A percentile compares a stretch with the other conserved stretches of the same genome.
Evolutionary conservation across 1,139 yeast species (phyloP).

Genomic region (Suhomyces taliae): DNA sequence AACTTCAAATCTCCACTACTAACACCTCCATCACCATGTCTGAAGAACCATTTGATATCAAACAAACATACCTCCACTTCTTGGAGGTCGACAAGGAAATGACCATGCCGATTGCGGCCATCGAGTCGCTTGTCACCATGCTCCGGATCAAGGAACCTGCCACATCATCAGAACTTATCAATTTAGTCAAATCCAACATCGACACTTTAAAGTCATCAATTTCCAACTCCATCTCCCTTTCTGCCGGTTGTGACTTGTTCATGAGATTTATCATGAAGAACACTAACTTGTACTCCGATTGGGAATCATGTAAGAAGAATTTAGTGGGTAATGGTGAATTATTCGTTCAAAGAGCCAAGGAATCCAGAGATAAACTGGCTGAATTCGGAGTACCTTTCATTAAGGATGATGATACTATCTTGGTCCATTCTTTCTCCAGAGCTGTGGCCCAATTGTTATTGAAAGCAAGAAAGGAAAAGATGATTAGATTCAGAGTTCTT

Average conservation of each 20-base stretch:
- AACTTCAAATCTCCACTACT: background rate
- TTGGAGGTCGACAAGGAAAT: slow-evolving; percentile 86
- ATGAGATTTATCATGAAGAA: slow-evolving; percentile 90
- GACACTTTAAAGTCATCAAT: slow-evolving; percentile 73
- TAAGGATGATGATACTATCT: slow-evolving; percentile 85
- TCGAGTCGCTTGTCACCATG: slow-evolving; percentile 87
- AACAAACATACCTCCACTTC: slow-evolving; percentile 73
- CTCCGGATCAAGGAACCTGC: slow-evolving; percentile 80
- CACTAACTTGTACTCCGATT: slow-evolving; percentile 85
- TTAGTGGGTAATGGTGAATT: slow-evolving; percentile 91
- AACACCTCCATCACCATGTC: slow-evolving; percentile 13
- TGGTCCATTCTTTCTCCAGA: slow-evolving; percentile 91
- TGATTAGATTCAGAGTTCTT: slow-evolving; percentile 82
- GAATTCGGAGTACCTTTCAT: slow-evolving; percentile 85
- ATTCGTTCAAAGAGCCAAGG: slow-evolving; percentile 90
- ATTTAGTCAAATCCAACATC: slow-evolving; percentile 74
- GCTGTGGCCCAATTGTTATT: slow-evolving; percentile 78
- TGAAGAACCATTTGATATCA: slow-evolving; percentile 66
- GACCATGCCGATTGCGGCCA: slow-evolving; percentile 99
- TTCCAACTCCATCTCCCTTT: slow-evolving; percentile 85
- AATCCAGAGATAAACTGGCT: slow-evolving; percentile 84
- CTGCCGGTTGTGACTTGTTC: slow-evolving; percentile 97
- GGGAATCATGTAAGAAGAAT: slow-evolving; percentile 92
- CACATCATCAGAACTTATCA: slow-evolving; percentile 90
- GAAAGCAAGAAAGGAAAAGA: slow-evolving; percentile 68